Evolutionary conservation across 345 rosid species (phyloP), one percentile per base, ranked within the genome.

Genomic region (Raphanus sativus): DNA sequence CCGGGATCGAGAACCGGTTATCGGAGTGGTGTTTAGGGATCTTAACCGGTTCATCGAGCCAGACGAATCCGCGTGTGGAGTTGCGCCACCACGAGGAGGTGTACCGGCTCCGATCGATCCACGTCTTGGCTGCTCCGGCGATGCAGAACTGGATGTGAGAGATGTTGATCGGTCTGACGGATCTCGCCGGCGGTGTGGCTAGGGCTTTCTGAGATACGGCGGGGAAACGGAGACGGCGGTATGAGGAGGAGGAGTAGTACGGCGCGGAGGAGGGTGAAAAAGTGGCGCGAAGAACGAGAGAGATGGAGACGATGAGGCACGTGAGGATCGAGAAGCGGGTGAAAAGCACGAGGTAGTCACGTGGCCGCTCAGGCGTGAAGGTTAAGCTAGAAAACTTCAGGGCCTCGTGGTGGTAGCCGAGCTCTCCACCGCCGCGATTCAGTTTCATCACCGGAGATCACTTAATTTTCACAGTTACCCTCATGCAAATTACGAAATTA

Each of bases 61-160:
- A 90, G 21, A 82, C 87, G 78, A 71, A 87, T 11, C 96, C 97
- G n/a, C 94, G 89, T 1, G 91, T 88, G 6, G 38, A 8, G 15
- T 82, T 75, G 0, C 84, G 79, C 97, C 96, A 94, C 97, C 97
- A 89, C 26, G 83, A 73, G 50, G 87, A 81, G 62, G 79, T 77
- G 85, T 86, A 89, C 0, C 55, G 83, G 77, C 87, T 78, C 36
- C 96, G 86, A 25, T 85, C 81, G 17, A 63, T 74, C 96, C 96
- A 94, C 50, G 94, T 85, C 61, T 76, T 69, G 29, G 85, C 70
- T 4, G 94, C 83, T 33, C 89, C 94, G 28, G 89, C 89, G 69
- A 94, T 83, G 52, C 89, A 84, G 81, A 94, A 90, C 11, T 86
- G 70, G 70, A 94, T 32, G 69, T 94, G 96, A 63, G 94, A 88